A percentile compares a stretch with the other conserved stretches of the same genome.
phyloP scores from a whole-genome alignment of 495 filamentous ascomycete genomes.

The Aspergillus cristatus region DNA sequence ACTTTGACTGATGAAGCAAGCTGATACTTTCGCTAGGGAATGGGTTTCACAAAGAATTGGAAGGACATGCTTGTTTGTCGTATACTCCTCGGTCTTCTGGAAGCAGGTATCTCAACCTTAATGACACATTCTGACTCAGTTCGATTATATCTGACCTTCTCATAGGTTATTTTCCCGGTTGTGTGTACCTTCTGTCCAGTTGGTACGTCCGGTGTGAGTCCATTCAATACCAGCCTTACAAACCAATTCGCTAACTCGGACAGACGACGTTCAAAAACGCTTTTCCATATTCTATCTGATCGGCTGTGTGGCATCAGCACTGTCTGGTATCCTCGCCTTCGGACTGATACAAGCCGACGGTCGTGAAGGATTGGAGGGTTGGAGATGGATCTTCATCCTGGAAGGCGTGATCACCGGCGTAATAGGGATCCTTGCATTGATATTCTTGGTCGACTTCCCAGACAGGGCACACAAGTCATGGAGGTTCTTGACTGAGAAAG shows the following conservation, averaged over 20 bases:
- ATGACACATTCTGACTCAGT: too few relatives aligned
- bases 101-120: too few relatives aligned
- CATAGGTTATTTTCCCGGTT: constrained; percentile 50
- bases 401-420: constrained; percentile 44
- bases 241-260: too few relatives aligned
- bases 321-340: constrained; percentile 55
- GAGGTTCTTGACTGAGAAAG: constrained; percentile 39
- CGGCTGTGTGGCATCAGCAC: constrained; percentile 51
- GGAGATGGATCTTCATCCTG: constrained; percentile 59
- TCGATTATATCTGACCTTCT: too few relatives aligned
- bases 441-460: constrained; percentile 52
- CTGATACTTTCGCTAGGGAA: constrained; percentile 25
- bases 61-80: constrained; percentile 42
- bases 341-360: constrained; percentile 53
- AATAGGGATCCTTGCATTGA: constrained; percentile 35
- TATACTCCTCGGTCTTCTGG: constrained; percentile 52
- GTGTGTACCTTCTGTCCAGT: constrained; percentile 52
- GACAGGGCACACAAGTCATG: constrained; percentile 43
- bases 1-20: not conserved
- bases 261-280: constrained; percentile 54
- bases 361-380: constrained; percentile 39
- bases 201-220: constrained; percentile 44
- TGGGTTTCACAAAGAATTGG: constrained; percentile 50
- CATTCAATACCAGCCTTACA: too few relatives aligned
- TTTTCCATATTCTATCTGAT: constrained; percentile 58